Percentiles rank a stretch among this genome's conserved stretches.
phyloP scores from a whole-genome alignment of 1,284 basidiomycete genomes.

The Ceratobasidium sp. region DNA sequence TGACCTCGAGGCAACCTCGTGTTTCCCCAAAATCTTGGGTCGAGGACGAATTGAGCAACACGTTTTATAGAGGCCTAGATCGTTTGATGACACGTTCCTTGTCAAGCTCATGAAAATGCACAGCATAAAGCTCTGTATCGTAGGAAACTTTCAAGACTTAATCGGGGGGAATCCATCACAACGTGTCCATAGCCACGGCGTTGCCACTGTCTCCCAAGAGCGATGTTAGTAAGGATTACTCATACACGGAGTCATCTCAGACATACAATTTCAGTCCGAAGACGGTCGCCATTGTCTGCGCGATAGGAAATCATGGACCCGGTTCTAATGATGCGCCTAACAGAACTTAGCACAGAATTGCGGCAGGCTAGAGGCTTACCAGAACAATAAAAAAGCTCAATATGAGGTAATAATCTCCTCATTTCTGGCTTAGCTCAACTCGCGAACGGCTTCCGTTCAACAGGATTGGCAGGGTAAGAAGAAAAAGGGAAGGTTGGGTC shows the following conservation, averaged over 20 bases:
- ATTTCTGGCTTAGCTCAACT: not conserved
- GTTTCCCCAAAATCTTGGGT: slow-evolving; percentile 33
- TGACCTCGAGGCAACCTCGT: slow-evolving; percentile 36
- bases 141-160: not conserved
- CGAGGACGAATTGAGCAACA: slow-evolving; percentile 17
- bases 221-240: not conserved
- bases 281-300: not conserved
- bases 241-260: not conserved
- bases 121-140: slow-evolving; percentile 1
- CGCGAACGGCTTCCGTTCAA: not conserved
- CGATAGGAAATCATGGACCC: not conserved
- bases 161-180: slow-evolving; percentile 20
- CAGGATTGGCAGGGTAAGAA: not conserved
- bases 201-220: not conserved
- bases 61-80: slow-evolving; percentile 37
- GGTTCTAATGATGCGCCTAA: slow-evolving; percentile 6
- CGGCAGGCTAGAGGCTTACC: slow-evolving; percentile 5
- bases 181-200: slow-evolving; percentile 30
- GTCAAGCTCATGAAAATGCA: slow-evolving; percentile 18
- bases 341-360: slow-evolving; percentile 1
- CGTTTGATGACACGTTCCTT: slow-evolving; percentile 35
- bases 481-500: not conserved
- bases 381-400: not conserved
- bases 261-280: not conserved
- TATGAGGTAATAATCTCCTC: slow-evolving; percentile 30